Evolutionary conservation across 1,139 yeast genomes (phyloP).

Genomic region (Geotrichum restrictum): DNA sequence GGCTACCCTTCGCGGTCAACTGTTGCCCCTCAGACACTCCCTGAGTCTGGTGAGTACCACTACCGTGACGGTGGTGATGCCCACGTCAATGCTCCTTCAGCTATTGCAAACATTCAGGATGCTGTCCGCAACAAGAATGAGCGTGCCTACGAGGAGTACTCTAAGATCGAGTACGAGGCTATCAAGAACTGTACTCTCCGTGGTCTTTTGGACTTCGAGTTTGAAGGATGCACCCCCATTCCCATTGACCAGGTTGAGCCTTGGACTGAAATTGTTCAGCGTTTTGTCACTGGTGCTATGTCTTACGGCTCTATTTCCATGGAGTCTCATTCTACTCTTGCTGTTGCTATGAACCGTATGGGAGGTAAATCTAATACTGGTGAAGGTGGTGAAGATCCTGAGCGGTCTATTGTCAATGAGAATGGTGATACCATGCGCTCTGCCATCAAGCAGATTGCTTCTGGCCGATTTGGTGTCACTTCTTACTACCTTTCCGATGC

Average conservation of each 20-base stretch:
- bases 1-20: slow-evolving; percentile 82
- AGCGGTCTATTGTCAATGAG: slow-evolving; percentile 71
- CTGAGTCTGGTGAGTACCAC: slow-evolving; percentile 95
- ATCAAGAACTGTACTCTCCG: slow-evolving; percentile 89
- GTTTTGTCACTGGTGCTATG: slow-evolving; percentile 99
- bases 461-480: slow-evolving; percentile 97
- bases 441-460: slow-evolving; percentile 94
- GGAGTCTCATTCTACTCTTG: slow-evolving; percentile 97
- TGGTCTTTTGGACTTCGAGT: slow-evolving; percentile 89
- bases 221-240: slow-evolving; percentile 61
- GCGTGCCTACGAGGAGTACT: slow-evolving; percentile 83
- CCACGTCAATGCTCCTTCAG: slow-evolving; percentile 90
- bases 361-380: slow-evolving; percentile 98
- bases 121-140: slow-evolving; percentile 96
- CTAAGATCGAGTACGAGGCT: slow-evolving; percentile 87
- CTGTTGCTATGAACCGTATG: slow-evolving; percentile 96
- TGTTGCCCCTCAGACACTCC: slow-evolving; percentile 66
- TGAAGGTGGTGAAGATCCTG: slow-evolving; percentile 99
- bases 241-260: slow-evolving; percentile 98
- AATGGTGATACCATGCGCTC: slow-evolving; percentile 98
- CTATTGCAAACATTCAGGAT: slow-evolving; percentile 92
- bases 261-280: slow-evolving; percentile 97
- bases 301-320: slow-evolving; percentile 96
- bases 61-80: slow-evolving; percentile 99
- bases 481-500: slow-evolving; percentile 92